Evolutionary conservation across 2,329 filamentous ascomycete genomes (phyloP).

Genomic region (Scolecobasidium constrictum): DNA sequence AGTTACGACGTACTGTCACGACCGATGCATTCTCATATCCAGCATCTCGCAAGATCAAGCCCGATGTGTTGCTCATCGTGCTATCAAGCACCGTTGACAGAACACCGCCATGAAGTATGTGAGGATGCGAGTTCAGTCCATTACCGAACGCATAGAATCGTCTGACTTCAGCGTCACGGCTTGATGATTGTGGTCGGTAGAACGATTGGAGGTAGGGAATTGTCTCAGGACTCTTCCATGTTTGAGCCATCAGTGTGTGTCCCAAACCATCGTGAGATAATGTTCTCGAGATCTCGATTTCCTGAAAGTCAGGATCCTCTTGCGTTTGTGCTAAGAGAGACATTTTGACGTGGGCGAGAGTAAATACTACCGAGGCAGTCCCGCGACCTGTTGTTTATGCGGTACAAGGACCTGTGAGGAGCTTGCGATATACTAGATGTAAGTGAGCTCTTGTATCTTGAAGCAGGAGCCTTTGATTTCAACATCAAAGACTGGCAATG

Average conservation of each 20-base stretch:
- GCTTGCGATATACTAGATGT: no score
- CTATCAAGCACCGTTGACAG: slow-evolving; percentile 8
- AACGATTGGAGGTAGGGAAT: slow-evolving; percentile 5
- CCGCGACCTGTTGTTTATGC: no score
- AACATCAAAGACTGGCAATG: no score
- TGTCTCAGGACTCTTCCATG: slow-evolving; percentile 9
- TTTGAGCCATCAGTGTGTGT: slow-evolving; percentile 8
- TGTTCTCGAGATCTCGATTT: slow-evolving; percentile 5
- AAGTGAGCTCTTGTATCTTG: no score
- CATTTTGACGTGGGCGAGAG: no score
- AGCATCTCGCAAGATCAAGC: no score
- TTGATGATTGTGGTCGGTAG: not conserved
- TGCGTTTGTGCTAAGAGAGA: no score
- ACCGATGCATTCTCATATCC: no score
- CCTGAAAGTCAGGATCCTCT: slow-evolving; percentile 5
- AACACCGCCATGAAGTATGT: slow-evolving; percentile 9
- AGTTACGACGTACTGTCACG: no score
- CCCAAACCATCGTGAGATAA: slow-evolving; percentile 5
- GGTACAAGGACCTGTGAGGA: no score
- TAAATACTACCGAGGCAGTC: no score
- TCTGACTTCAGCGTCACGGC: slow-evolving; percentile 7
- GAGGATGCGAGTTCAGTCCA: slow-evolving; percentile 9
- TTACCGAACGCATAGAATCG: slow-evolving; percentile 9
- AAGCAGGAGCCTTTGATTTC: no score
- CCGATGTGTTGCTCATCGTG: slow-evolving; percentile 7